Conservation (phyloP, 352 stramenopile genomes). For the Phytopythium delawarense region DNA sequence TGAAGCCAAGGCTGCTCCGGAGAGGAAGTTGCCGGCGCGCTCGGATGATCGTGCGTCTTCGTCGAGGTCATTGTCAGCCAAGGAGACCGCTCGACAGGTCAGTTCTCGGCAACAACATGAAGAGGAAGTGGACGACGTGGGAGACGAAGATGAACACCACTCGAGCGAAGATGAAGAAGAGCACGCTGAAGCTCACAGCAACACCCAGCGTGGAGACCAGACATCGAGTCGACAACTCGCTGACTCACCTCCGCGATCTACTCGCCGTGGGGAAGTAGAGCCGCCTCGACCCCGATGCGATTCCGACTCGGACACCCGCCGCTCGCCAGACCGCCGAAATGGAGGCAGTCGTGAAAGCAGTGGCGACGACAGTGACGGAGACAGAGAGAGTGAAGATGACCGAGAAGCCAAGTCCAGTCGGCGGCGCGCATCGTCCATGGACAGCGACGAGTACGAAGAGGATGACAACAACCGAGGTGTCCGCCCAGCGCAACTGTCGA, state of each 20-base stretch:
- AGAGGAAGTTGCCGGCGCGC: conserved; percentile 7
- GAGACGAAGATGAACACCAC: conserved; percentile 6
- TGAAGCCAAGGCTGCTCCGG: conserved; percentile 14
- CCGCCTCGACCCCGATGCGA: conserved; percentile 3
- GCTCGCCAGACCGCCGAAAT: background rate
- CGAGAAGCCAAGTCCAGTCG: conserved; percentile 8
- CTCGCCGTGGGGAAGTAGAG: background rate
- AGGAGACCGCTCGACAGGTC: background rate
- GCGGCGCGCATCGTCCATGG: conserved; percentile 14
- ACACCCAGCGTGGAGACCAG: conserved; percentile 3
- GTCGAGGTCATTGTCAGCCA: background rate
- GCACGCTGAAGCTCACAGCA: background rate
- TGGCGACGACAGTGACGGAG: conserved; percentile 6
- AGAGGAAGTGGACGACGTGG: conserved; percentile 8
- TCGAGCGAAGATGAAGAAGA: conserved; percentile 8
- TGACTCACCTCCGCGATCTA: background rate
- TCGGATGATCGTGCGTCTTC: background rate
- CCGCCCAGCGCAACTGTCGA: background rate
- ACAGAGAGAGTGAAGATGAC: conserved; percentile 26
- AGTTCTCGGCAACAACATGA: conserved; percentile 2
- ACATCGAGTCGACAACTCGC: background rate
- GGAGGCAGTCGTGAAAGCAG: conserved; percentile 1
- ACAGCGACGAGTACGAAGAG: conserved; percentile 18
- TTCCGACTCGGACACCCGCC: background rate
- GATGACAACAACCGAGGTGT: conserved; percentile 10